Evolutionary conservation across 257 asterid species (phyloP).

Genomic region (Plantago ovata): DNA sequence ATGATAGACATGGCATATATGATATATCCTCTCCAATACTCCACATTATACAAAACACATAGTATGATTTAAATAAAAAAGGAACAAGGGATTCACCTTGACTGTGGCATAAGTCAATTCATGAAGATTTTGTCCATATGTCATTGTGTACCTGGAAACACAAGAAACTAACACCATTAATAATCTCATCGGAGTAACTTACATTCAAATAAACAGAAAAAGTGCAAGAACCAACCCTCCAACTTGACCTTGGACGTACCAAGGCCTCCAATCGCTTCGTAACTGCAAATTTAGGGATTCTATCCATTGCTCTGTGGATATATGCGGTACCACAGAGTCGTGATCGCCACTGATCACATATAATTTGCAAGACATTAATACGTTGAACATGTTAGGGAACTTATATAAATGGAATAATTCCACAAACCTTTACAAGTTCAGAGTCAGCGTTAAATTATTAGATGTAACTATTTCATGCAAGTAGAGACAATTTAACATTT

Average conservation of each 20-base stretch:
- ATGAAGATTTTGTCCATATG: conserved; percentile 14
- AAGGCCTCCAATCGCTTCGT: conserved; percentile 20
- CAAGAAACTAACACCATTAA: not conserved
- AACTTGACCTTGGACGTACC: conserved; percentile 20
- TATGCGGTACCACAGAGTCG: conserved; percentile 24
- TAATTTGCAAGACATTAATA: too few species aligned
- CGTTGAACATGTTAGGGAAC: too few species aligned
- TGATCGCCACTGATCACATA: conserved; percentile 23
- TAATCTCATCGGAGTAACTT: not conserved
- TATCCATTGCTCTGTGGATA: conserved; percentile 29
- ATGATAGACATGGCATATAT: too few species aligned
- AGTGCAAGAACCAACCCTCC: conserved; percentile 22
- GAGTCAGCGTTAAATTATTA: too few species aligned
- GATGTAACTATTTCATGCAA: too few species aligned
- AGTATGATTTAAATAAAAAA: too few species aligned
- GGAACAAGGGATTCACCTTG: conserved; percentile 21
- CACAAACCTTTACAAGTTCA: too few species aligned
- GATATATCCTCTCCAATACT: too few species aligned
- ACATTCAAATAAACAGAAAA: not conserved
- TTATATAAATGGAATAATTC: too few species aligned
- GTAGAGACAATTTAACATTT: too few species aligned
- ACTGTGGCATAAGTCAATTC: conserved; percentile 36
- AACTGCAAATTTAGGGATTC: conserved; percentile 14
- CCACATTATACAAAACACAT: too few species aligned
- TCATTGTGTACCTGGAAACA: conserved; percentile 18